phyloP scores from a whole-genome alignment of 176 grass and related monocot genomes.

The Carex kokanica region DNA sequence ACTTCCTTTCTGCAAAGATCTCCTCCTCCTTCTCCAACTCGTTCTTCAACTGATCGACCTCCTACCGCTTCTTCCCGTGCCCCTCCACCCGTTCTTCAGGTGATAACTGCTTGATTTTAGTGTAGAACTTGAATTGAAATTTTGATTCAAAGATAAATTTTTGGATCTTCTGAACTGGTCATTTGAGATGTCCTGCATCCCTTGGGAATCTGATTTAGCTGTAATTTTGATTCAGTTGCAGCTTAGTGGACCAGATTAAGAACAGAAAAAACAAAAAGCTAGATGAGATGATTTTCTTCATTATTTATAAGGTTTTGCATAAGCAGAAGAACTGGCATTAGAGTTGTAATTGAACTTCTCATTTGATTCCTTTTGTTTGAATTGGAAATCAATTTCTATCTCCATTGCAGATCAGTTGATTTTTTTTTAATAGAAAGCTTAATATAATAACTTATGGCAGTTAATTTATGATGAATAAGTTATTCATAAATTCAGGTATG shows the following conservation, averaged over 20 bases:
- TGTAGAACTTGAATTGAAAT: background rate
- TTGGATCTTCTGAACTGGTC: background rate
- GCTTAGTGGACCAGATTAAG: background rate
- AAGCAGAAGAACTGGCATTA: background rate
- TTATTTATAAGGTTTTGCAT: background rate
- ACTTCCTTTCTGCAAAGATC: slow-evolving; percentile 40
- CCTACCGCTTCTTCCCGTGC: slow-evolving; percentile 21
- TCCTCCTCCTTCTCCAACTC: slow-evolving; percentile 19
- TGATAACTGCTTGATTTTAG: slow-evolving; percentile 23
- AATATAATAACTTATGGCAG: background rate
- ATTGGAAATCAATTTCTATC: background rate
- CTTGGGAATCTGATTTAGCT: background rate
- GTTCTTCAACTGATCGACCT: slow-evolving; percentile 32
- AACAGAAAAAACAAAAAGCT: background rate
- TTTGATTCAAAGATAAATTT: background rate
- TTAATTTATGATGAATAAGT: background rate
- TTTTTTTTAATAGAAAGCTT: background rate
- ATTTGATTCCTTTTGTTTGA: background rate
- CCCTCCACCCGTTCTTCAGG: slow-evolving; percentile 37
- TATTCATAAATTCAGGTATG: slow-evolving; percentile 14
- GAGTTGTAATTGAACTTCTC: background rate
- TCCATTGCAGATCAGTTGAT: background rate
- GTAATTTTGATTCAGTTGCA: background rate
- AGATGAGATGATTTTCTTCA: background rate
- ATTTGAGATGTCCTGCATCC: background rate